Evolutionary conservation across 2,329 filamentous ascomycete species (phyloP).

Genomic region (Tolypocladium sp.): DNA sequence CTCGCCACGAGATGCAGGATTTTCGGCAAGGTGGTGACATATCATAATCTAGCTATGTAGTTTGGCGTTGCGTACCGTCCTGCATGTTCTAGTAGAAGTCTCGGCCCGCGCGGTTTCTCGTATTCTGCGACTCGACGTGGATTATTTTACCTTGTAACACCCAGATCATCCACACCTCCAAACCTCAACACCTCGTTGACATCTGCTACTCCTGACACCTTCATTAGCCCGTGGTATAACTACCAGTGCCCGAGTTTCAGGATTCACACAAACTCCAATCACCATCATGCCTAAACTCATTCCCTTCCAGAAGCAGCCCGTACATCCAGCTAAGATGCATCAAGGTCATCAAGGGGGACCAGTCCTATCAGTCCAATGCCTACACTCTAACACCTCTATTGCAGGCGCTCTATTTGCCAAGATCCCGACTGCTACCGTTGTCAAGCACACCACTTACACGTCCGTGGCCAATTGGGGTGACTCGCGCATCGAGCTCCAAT

Average conservation of each 20-base stretch:
- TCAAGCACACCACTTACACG: background rate
- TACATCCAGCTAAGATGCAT: too few relatives aligned
- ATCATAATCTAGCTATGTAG: background rate
- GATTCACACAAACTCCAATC: too few relatives aligned
- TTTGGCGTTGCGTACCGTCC: background rate
- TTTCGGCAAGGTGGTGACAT: background rate
- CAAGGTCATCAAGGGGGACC: background rate
- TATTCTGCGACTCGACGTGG: too few relatives aligned
- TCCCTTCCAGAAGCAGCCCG: background rate
- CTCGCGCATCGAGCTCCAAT: constrained; percentile 1
- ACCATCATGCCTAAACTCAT: background rate
- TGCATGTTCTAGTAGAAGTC: background rate
- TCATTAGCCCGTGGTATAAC: background rate
- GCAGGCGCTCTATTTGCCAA: background rate
- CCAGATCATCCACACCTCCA: background rate
- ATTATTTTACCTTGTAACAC: background rate
- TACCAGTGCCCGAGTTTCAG: background rate
- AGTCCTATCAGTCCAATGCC: background rate
- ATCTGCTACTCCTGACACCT: too few relatives aligned
- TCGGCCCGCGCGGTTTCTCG: background rate
- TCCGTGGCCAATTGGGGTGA: background rate
- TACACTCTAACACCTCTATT: background rate
- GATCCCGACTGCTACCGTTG: background rate
- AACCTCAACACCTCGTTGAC: too few relatives aligned
- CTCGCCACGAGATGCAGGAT: background rate